Percentiles rank a stretch among this genome's conserved stretches.
Conservation (phyloP, 345 rosid genomes). For the Luvunga scandens region DNA sequence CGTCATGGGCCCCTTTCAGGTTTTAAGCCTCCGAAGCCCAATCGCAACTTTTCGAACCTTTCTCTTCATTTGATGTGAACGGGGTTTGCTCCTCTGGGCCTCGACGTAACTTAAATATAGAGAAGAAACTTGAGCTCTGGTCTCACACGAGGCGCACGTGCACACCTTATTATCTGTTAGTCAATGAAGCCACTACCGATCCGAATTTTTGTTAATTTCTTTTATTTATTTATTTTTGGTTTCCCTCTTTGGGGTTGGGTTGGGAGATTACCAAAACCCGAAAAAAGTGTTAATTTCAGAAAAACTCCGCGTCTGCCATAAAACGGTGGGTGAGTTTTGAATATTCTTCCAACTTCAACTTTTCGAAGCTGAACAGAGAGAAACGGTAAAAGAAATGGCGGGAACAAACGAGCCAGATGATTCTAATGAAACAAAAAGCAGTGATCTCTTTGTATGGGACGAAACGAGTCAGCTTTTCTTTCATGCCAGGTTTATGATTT, state of each 20-base stretch:
- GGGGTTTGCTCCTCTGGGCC: neutral
- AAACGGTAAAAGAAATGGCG: slow-evolving; percentile 21
- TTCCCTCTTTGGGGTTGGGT: no score
- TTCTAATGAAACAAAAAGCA: slow-evolving; percentile 9
- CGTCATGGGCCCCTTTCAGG: neutral
- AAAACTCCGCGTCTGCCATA: neutral
- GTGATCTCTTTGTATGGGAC: slow-evolving; percentile 68
- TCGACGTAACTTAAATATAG: neutral
- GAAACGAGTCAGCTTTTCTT: slow-evolving; percentile 53
- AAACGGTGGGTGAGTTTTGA: neutral
- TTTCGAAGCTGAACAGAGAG: neutral
- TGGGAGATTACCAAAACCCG: no score
- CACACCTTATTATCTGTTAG: no score
- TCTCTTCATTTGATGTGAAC: no score
- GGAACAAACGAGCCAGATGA: slow-evolving; percentile 30
- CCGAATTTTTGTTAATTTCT: no score
- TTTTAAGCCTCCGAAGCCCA: neutral
- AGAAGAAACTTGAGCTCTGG: neutral
- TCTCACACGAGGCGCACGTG: neutral
- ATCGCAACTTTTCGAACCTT: neutral
- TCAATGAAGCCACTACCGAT: no score
- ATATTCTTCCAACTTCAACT: neutral
- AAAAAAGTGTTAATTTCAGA: neutral
- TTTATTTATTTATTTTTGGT: no score
- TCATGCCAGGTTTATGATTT: slow-evolving; percentile 53